A percentile compares a stretch with the other conserved stretches of the same genome.
Conservation (phyloP, 1,284 basidiomycete species). For the Sporisorium reilianum region DNA sequence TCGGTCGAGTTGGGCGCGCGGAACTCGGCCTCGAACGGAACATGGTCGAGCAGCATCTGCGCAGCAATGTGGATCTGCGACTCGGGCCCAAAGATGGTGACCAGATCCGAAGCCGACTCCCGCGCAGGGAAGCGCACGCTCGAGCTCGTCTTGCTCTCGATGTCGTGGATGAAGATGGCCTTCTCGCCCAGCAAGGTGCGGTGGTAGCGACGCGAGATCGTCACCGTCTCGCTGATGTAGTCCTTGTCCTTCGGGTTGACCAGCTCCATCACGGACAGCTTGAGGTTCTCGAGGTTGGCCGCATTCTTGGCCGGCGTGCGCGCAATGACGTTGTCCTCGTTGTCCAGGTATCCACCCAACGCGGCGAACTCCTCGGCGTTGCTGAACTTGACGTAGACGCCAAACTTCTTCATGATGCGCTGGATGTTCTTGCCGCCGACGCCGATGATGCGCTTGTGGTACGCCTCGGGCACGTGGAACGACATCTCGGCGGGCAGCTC, state of each 20-base stretch:
- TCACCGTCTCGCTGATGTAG: slow-evolving; percentile 91
- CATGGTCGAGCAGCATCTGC: slow-evolving; percentile 92
- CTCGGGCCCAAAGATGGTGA: slow-evolving; percentile 95
- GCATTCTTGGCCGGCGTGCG: slow-evolving; percentile 98
- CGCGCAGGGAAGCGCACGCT: slow-evolving; percentile 94
- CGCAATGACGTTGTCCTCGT: slow-evolving; percentile 98
- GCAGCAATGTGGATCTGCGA: slow-evolving; percentile 96
- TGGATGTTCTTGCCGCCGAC: slow-evolving; percentile 98
- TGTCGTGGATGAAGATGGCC: slow-evolving; percentile 95
- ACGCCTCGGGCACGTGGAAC: slow-evolving; percentile 97
- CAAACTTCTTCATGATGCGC: slow-evolving; percentile 99
- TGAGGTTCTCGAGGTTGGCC: slow-evolving; percentile 92
- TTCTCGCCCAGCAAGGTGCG: slow-evolving; percentile 94
- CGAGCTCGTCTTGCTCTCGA: slow-evolving; percentile 95
- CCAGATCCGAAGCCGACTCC: slow-evolving; percentile 89
- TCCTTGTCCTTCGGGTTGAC: slow-evolving; percentile 99
- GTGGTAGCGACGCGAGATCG: slow-evolving; percentile 93
- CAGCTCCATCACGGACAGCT: slow-evolving; percentile 96
- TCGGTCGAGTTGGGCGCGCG: slow-evolving; percentile 83
- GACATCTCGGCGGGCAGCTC: slow-evolving; percentile 98
- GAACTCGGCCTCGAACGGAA: slow-evolving; percentile 97
- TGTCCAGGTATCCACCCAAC: slow-evolving; percentile 93
- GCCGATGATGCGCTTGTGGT: slow-evolving; percentile 99
- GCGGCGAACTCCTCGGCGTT: slow-evolving; percentile 97
- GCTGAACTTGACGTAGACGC: slow-evolving; percentile 99